Base-by-base conservation (phyloP, 2,329 filamentous ascomycete genomes). In the Phaeosphaeria sp. region DNA sequence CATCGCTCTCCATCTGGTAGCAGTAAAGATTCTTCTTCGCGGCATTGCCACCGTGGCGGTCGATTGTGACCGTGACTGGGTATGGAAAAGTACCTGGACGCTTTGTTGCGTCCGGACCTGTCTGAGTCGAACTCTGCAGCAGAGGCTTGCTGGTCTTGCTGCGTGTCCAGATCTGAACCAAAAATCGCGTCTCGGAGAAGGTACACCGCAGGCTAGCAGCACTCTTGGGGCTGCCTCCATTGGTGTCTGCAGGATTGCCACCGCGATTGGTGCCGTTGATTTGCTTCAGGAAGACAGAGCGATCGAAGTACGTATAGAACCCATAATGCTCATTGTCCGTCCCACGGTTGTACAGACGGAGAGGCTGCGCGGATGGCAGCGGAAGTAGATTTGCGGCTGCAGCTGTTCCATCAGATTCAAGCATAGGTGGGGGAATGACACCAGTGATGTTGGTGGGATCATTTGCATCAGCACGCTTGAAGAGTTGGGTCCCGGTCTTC, bases 221-320 rank as follows among this genome's bases (percentile, higher is more conserved):
- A 3, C 77, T 71, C 57, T 81, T 76, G 9, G 74, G 73, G 2
- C 80, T 78, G 1, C 85, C 85, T 25, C 85, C 85, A 48, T 84
- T 75, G 9, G 71, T 59, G 59, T 85, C 83, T n/a, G 78, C 78
- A 2, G 80, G 69, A 2, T 77, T 72, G 9, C 78, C 72, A 41
- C 78, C 78, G 10, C 69, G 72, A 36, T 73, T 74, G 22, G 65
- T 70, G 33, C 81, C 81, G 61, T 84, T 83, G 56, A 86, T 79
- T 17, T 87, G 88, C 66, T 88, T 87, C 60, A 96, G 82, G 80
- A 94, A 96, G 62, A 96, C 91, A 9, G 89, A 90, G 64, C 93
- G 91, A 78, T 93, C 89, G 77, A 91, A 98, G 81, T 97, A 96
- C 0, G 86, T 91, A 79, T 97, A 97, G 79, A 97, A 97, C 2